phyloP scores from a whole-genome alignment of 441 rosid genomes.

The Pelargonium australe region DNA sequence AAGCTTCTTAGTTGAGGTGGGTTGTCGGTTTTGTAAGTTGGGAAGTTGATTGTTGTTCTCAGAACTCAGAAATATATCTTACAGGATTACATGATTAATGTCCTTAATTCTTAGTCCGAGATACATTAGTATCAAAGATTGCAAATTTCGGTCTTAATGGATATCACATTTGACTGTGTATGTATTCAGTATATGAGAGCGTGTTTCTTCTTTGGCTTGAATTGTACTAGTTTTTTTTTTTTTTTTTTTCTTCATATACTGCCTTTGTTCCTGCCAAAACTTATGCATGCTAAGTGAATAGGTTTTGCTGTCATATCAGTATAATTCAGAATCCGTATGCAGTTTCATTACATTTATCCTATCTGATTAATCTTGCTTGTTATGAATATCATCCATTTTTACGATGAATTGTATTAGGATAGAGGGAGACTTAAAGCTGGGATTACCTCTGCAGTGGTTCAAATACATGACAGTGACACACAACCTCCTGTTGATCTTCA shows the following conservation, averaged over 20 bases:
- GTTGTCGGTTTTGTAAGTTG: too few species aligned
- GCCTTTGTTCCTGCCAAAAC: not conserved
- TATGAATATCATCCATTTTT: slow-evolving; percentile 15
- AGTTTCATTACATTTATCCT: slow-evolving; percentile 6
- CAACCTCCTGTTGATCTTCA: slow-evolving; percentile 25
- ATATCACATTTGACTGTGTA: not conserved
- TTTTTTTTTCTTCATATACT: not conserved
- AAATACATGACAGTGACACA: slow-evolving; percentile 18
- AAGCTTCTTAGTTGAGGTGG: too few species aligned
- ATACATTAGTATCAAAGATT: too few species aligned
- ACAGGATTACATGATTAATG: too few species aligned
- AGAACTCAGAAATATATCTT: too few species aligned
- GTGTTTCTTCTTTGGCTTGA: not conserved
- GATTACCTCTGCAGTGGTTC: slow-evolving; percentile 25
- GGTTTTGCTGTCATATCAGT: not conserved
- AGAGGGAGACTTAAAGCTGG: slow-evolving; percentile 37
- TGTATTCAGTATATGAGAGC: not conserved
- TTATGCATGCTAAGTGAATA: not conserved
- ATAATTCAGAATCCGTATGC: slow-evolving; percentile 1
- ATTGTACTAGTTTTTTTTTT: not conserved
- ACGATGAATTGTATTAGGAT: slow-evolving; percentile 51
- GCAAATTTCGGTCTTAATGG: too few species aligned
- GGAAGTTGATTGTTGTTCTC: too few species aligned
- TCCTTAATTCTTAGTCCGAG: too few species aligned
- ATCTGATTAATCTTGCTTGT: slow-evolving; percentile 14